Base-by-base conservation (phyloP, 768 basidiomycete genomes). In the Panaeolus papilionaceus region DNA sequence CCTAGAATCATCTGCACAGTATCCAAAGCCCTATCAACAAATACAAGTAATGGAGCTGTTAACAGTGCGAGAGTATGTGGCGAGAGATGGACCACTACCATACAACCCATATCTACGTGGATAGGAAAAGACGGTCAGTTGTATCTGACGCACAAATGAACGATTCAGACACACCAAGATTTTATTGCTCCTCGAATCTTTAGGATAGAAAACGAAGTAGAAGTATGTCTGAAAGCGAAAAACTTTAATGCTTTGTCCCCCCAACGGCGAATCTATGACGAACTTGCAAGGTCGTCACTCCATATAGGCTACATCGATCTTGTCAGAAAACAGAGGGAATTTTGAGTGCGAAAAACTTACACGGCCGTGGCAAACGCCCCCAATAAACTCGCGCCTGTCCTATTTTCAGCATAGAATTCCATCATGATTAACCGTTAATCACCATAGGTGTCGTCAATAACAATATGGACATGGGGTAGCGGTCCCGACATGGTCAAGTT, bases 251-350 rank as follows among this genome's bases (percentile, higher is more conserved):
- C 20, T 20, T 54, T 1, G 26, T 47, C 3, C 23, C 14, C 5
- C 18, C 33, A 33, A 10, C 9, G 66, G 23, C 38, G 28, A 33
- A 37, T 26, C 42, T 6, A 28, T 47, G 61, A 65, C 68, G 26
- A 68, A 79, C 77, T 64, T 81, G 80, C 28, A 81, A 68, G 51
- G 74, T 79, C 37, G 80, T 81, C 54, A 79, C 68, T n/a, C 80
- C 79, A 65, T 79, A 81, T 51, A 81, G 67, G 68, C 80, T 79
- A 33, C 11, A 58, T 58, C 54, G 28, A 33, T 37, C 14, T 33
- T 58, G 54, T 26, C 12, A 58, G 54, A 58, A 58, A 37, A 58
- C 12, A 58, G 38, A 64, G 39, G 26, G 8, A 49, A 44, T n/a
- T 28, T 61, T 62, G 61, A 66, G 68, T 39, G 40, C 39, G 66